Percentiles rank a stretch among this genome's conserved stretches.
These are phyloP conservation scores for Ganoderma lingzhi DNA, from an alignment of 1,284 basidiomycete species.

Conservation along the genomic window DNA sequence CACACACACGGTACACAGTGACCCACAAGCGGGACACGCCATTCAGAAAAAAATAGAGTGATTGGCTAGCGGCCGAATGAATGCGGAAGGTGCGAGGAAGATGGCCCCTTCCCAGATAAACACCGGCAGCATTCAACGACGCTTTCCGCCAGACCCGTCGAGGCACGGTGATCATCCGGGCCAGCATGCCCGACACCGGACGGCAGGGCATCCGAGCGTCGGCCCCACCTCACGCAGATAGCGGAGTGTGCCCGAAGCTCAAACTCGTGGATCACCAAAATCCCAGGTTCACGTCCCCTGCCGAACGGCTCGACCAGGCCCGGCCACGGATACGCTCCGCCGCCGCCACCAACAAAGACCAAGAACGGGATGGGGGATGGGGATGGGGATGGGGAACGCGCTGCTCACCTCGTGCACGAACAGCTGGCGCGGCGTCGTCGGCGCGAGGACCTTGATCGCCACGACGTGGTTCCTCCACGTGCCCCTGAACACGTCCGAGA, in stretches of 20 bases:
- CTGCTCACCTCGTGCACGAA: conserved; percentile 46
- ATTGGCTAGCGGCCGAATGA: conserved; percentile 1
- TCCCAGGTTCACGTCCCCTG: background rate
- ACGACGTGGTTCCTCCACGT: conserved; percentile 68
- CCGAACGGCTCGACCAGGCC: background rate
- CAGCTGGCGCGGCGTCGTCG: conserved; percentile 45
- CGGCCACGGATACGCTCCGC: background rate
- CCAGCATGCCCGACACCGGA: background rate
- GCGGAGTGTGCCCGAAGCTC: background rate
- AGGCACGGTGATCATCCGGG: background rate
- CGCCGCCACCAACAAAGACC: background rate
- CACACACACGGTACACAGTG: background rate
- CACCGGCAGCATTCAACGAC: conserved; percentile 3
- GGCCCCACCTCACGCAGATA: background rate
- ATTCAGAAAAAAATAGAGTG: background rate
- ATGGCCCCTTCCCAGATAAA: conserved; percentile 7
- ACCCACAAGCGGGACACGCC: conserved; percentile 1
- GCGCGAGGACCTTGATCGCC: conserved; percentile 55
- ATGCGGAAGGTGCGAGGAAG: background rate
- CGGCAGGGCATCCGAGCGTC: conserved; percentile 1
- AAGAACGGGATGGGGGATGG: background rate
- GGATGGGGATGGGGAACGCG: too few species aligned
- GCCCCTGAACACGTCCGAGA: conserved; percentile 75
- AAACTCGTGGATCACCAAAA: background rate
- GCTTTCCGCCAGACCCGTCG: background rate